These are phyloP conservation scores for Ustilago crameri DNA, from an alignment of 1,284 basidiomycete species.

Conservation along the genomic window DNA sequence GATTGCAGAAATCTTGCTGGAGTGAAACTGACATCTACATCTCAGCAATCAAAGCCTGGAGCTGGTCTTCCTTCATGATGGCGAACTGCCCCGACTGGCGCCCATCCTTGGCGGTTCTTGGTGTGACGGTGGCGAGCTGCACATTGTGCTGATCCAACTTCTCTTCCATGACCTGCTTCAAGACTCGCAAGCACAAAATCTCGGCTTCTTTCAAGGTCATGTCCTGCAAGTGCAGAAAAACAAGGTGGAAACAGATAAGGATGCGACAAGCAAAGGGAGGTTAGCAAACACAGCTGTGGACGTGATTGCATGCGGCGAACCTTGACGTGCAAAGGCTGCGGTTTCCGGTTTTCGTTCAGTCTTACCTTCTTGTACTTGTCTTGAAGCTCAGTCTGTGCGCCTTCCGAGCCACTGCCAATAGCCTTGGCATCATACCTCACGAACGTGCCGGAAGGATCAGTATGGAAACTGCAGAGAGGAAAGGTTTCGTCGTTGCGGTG, in stretches of 20 bases:
- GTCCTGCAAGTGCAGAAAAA: slow-evolving; percentile 73
- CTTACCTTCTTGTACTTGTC: slow-evolving; percentile 94
- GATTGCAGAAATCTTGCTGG: neutral
- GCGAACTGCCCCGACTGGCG: slow-evolving; percentile 62
- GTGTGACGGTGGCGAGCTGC: slow-evolving; percentile 79
- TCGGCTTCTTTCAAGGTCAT: slow-evolving; percentile 92
- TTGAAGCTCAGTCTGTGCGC: slow-evolving; percentile 94
- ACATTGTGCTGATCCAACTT: slow-evolving; percentile 98
- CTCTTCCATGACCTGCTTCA: slow-evolving; percentile 99
- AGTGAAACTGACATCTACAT: slow-evolving; percentile 50
- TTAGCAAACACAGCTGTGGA: no score
- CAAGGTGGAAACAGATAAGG: neutral
- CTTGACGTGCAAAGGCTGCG: neutral
- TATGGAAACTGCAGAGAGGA: slow-evolving; percentile 73
- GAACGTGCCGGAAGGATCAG: slow-evolving; percentile 98
- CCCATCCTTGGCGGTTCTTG: slow-evolving; percentile 59
- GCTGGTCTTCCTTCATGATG: slow-evolving; percentile 61
- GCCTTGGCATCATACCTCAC: slow-evolving; percentile 98
- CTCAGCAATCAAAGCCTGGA: slow-evolving; percentile 63
- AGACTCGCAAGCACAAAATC: slow-evolving; percentile 82
- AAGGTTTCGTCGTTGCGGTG: neutral
- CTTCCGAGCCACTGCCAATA: slow-evolving; percentile 97
- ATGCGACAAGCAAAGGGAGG: slow-evolving; percentile 8
- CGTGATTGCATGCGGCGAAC: neutral
- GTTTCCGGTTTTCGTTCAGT: neutral